Evolutionary conservation across 345 rosid species (phyloP), one percentile per base, ranked within the genome.

Genomic region (Linum tenue): DNA sequence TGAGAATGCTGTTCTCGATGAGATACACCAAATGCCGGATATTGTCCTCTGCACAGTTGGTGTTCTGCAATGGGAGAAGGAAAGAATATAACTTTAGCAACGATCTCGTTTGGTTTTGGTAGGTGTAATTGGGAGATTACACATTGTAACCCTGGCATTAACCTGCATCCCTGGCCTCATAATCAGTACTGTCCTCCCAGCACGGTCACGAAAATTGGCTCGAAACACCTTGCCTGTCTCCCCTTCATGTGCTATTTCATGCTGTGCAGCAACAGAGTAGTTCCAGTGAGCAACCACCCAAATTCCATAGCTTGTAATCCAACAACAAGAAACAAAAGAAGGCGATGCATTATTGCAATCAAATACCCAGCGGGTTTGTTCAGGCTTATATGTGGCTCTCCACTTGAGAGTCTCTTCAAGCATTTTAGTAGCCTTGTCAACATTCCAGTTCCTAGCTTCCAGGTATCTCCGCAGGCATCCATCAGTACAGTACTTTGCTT

Each of bases 131-230:
- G 31, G 31, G 36, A 41, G 31, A 3, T 4, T 22, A 6, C 0
- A 4, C 5, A 48, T 11, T 15, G 15, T 37, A 5, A 35, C 5
- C 1, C 1, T 56, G 0, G n/a, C 37, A 22, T 22, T 53, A 11
- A 75, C 78, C 75, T 70, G 71, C 78, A 66, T 67, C 50, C 72
- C 78, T 59, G 75, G 75, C 63, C 75, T 70, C 78, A 71, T 55
- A 31, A 75, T 67, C 48, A 75, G 75, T 35, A 75, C 78, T 15
- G 75, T 70, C 72, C 75, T 75, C 44, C 78, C 75, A 63, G 42
- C 60, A 3, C 68, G 60, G 39, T 70, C 78, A 37, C 58, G 78
- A 59, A 74, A 74, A 58, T 70, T 64, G 14, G 78, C 74, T 55
- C 74, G 62, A 57, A 59, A 74, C 35, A 66, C 60, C 60, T 70